A percentile compares a stretch with the other conserved stretches of the same genome.
Evolutionary conservation across 75 land plant species (phyloP).

Genomic region (Pinus albicaulis): DNA sequence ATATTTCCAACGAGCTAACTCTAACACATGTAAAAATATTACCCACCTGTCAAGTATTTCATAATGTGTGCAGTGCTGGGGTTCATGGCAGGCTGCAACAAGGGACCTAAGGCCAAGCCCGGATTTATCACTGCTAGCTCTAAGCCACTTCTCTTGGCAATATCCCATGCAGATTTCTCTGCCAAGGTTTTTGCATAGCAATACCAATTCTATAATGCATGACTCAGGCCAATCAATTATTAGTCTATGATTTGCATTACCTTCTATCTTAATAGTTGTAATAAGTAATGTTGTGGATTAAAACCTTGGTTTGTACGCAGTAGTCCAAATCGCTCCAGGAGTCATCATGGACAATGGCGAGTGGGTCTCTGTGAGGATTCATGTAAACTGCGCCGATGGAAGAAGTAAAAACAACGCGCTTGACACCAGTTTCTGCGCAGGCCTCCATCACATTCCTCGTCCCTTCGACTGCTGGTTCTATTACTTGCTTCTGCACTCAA

Average conservation of each 20-base stretch:
- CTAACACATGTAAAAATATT: neutral
- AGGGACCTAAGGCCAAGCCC: slow-evolving; percentile 41
- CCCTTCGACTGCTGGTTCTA: slow-evolving; percentile 43
- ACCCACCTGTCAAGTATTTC: slow-evolving; percentile 26
- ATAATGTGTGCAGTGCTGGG: slow-evolving; percentile 41
- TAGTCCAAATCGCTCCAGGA: slow-evolving; percentile 52
- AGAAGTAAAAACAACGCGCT: slow-evolving; percentile 45
- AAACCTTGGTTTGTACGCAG: slow-evolving; percentile 41
- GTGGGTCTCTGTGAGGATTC: slow-evolving; percentile 23
- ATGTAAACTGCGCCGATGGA: slow-evolving; percentile 44
- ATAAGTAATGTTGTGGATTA: neutral
- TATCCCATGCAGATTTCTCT: slow-evolving; percentile 44
- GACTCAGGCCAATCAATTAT: too few relatives aligned
- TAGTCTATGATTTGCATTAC: too few relatives aligned
- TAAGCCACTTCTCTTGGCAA: slow-evolving; percentile 23
- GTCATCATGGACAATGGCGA: slow-evolving; percentile 24
- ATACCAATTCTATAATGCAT: too few relatives aligned
- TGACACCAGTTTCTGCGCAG: slow-evolving; percentile 20
- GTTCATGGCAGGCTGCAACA: slow-evolving; percentile 46
- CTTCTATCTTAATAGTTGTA: neutral
- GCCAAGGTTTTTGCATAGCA: slow-evolving; percentile 44
- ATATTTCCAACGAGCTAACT: too few relatives aligned
- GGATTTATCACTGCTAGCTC: slow-evolving; percentile 50
- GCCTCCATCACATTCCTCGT: slow-evolving; percentile 42
- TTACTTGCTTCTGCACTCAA: slow-evolving; percentile 5